These are phyloP conservation scores for Cyclotella sp. DNA, from an alignment of 108 stramenopile species.

Conservation along the genomic window DNA sequence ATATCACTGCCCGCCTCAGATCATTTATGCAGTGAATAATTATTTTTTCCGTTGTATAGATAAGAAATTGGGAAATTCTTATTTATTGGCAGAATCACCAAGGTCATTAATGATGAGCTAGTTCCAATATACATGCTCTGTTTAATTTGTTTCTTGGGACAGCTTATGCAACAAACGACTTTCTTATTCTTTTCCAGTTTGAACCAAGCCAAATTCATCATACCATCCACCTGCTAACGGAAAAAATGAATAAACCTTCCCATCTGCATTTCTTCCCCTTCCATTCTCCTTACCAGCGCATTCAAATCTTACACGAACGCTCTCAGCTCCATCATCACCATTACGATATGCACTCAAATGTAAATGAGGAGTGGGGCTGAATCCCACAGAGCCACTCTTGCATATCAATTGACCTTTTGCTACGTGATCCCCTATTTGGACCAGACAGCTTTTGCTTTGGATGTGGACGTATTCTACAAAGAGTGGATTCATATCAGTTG, in stretches of 20 bases:
- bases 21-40: too few species aligned
- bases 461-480: conserved; percentile 90
- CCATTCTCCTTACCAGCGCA: conserved; percentile 3
- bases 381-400: conserved; percentile 79
- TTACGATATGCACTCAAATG: conserved; percentile 82
- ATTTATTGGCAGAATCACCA: too few species aligned
- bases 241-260: conserved; percentile 33
- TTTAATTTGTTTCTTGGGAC: too few species aligned
- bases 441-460: conserved; percentile 56
- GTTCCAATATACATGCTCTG: too few species aligned
- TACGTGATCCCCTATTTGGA: conserved; percentile 72
- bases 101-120: too few species aligned
- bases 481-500: conserved; percentile 46
- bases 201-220: conserved; percentile 38
- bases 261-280: neutral
- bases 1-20: too few species aligned
- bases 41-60: too few species aligned
- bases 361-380: conserved; percentile 84
- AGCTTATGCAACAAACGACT: too few species aligned
- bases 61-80: too few species aligned
- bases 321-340: conserved; percentile 58
- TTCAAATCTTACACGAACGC: conserved; percentile 69
- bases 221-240: conserved; percentile 60
- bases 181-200: neutral
- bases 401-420: conserved; percentile 73